Conservation (phyloP, 495 filamentous ascomycete species). For the Diplogelasinospora grovesii region DNA sequence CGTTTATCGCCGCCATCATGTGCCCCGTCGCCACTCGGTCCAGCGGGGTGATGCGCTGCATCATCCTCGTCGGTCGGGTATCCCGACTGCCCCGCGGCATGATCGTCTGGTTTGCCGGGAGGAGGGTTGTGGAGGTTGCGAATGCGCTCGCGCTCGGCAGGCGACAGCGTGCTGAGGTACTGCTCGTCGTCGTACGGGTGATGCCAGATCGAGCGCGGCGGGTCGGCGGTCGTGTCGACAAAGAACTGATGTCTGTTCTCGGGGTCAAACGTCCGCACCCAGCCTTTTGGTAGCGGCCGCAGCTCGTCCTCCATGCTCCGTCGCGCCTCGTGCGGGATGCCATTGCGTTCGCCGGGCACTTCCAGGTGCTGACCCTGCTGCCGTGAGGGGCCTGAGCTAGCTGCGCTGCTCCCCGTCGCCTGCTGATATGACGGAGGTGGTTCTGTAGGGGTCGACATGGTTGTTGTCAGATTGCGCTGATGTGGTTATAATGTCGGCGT, state of each 20-base stretch:
- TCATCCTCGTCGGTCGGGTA: no score
- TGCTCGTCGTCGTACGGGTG: constrained; percentile 26
- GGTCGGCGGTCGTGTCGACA: constrained; percentile 21
- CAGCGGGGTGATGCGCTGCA: background rate
- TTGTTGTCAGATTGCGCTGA: background rate
- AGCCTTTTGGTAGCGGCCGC: constrained; percentile 18
- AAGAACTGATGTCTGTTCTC: constrained; percentile 28
- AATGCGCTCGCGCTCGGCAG: constrained; percentile 8
- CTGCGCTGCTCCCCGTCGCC: no score
- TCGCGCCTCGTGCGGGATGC: constrained; percentile 21
- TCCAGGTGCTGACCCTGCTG: constrained; percentile 4
- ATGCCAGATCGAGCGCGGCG: constrained; percentile 24
- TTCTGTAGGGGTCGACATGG: constrained; percentile 6
- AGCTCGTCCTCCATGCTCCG: constrained; percentile 30
- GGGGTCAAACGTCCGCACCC: constrained; percentile 24
- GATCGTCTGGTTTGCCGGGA: no score
- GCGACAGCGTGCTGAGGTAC: constrained; percentile 12
- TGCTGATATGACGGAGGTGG: constrained; percentile 17
- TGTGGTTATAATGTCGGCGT: no score
- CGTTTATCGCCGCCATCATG: background rate
- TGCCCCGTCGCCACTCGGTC: background rate
- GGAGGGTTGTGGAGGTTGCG: background rate
- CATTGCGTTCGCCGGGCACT: constrained; percentile 10
- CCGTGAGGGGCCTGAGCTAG: background rate
- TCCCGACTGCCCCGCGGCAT: no score